Evolutionary conservation across 805 yeast genomes (phyloP).

Genomic region (Sugiyamaella americana): DNA sequence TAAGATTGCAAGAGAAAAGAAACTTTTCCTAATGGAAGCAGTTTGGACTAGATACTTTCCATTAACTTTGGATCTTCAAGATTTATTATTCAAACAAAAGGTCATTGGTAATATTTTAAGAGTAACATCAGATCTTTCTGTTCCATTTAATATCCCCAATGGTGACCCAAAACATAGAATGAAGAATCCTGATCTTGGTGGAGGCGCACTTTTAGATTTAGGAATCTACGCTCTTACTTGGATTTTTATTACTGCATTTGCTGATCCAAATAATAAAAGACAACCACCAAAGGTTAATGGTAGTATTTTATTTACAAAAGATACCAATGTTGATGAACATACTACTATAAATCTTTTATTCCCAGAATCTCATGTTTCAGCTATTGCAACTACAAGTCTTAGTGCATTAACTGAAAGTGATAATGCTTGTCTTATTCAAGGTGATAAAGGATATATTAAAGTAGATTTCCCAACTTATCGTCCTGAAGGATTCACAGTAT

Average conservation of each 20-base stretch:
- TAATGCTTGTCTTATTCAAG: conserved; percentile 17
- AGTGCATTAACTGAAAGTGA: conserved; percentile 8
- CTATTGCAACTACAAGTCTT: conserved; percentile 11
- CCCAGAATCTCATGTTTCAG: conserved; percentile 14
- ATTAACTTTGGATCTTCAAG: conserved; percentile 33
- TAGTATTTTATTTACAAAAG: conserved; percentile 11
- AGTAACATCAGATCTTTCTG: conserved; percentile 34
- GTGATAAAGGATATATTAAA: conserved; percentile 20
- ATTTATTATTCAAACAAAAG: conserved; percentile 37
- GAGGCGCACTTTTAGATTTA: conserved; percentile 51
- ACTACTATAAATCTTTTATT: conserved; percentile 12
- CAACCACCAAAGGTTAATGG: conserved; percentile 10
- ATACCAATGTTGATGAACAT: conserved; percentile 16
- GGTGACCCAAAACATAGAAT: conserved; percentile 31
- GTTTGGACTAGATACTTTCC: conserved; percentile 40
- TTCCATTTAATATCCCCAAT: conserved; percentile 8
- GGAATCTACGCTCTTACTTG: conserved; percentile 49
- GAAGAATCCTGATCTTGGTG: conserved; percentile 44
- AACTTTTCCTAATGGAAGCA: conserved; percentile 51
- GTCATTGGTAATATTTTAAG: conserved; percentile 44
- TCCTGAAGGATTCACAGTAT: conserved; percentile 20
- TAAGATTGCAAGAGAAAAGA: conserved; percentile 39
- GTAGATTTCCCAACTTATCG: conserved; percentile 19
- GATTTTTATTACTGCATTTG: conserved; percentile 17
- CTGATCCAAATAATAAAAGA: conserved; percentile 16